These are phyloP conservation scores for Solanum rostratum DNA, from an alignment of 257 asterid genomes.

Conservation along the genomic window DNA sequence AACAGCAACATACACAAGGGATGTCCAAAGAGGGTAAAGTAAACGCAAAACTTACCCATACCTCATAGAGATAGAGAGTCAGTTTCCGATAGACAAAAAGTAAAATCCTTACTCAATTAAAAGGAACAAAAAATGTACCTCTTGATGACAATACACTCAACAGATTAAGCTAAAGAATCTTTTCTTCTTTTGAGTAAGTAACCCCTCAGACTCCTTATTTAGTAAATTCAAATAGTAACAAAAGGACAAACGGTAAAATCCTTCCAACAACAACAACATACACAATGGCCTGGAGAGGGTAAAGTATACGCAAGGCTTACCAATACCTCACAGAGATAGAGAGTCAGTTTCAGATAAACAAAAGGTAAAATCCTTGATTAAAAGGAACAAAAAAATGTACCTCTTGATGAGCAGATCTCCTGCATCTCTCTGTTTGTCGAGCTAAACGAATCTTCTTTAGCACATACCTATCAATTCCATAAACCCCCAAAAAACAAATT, in stretches of 20 bases:
- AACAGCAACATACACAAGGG: not conserved
- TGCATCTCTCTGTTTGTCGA: slow-evolving; percentile 93
- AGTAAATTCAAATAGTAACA: not conserved
- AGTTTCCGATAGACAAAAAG: not conserved
- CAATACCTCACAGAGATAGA: not conserved
- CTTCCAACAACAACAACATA: not conserved
- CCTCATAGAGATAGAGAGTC: not conserved
- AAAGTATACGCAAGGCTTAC: not conserved
- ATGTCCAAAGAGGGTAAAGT: not conserved
- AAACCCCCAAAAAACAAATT: slow-evolving; percentile 3
- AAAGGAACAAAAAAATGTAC: slow-evolving; percentile 17
- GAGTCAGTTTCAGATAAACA: not conserved
- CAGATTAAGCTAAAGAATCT: not conserved
- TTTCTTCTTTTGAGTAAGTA: not conserved
- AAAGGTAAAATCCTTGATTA: too few species aligned
- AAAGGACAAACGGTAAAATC: not conserved
- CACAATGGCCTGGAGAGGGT: not conserved
- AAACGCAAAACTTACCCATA: not conserved
- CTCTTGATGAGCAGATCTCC: slow-evolving; percentile 99
- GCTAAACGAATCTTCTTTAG: slow-evolving; percentile 94
- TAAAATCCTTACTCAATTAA: too few species aligned
- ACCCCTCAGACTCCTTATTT: not conserved
- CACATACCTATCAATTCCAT: slow-evolving; percentile 58
- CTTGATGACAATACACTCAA: slow-evolving; percentile 3
- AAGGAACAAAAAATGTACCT: slow-evolving; percentile 30